phyloP scores from a whole-genome alignment of 495 filamentous ascomycete species.

The Apodospora peruviana region DNA sequence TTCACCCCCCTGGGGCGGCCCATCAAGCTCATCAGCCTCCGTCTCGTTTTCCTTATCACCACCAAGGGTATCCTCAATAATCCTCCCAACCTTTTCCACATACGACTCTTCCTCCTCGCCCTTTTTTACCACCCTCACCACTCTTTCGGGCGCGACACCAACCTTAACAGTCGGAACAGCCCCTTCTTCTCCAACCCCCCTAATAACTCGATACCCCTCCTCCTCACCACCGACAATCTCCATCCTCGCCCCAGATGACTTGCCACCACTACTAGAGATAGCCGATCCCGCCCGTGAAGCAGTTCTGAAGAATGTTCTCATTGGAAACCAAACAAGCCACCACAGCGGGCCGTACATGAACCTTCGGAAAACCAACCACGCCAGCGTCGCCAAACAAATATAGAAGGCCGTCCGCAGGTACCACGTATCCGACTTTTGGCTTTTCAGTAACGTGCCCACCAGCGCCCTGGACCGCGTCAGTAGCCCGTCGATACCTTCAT shows the following conservation, averaged over 20 bases:
- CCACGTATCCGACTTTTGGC: slow-evolving; percentile 94
- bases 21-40: slow-evolving; percentile 14
- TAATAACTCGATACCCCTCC: slow-evolving; percentile 19
- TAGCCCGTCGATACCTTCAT: slow-evolving; percentile 70
- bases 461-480: slow-evolving; percentile 67
- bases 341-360: slow-evolving; percentile 84
- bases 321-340: slow-evolving; percentile 78
- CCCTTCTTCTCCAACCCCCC: slow-evolving; percentile 45
- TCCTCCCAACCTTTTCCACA: slow-evolving; percentile 44
- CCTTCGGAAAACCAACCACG: slow-evolving; percentile 80
- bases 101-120: slow-evolving; percentile 27
- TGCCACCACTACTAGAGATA: slow-evolving; percentile 30
- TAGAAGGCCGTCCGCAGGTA: slow-evolving; percentile 87
- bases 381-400: slow-evolving; percentile 66
- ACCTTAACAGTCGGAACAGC: slow-evolving; percentile 39
- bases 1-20: slow-evolving; percentile 19
- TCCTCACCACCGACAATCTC: slow-evolving; percentile 18
- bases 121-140: slow-evolving; percentile 5
- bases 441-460: slow-evolving; percentile 70
- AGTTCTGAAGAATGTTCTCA: slow-evolving; percentile 39
- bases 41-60: slow-evolving; percentile 6
- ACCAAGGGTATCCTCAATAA: slow-evolving; percentile 38
- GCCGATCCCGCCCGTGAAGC: slow-evolving; percentile 15
- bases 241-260: slow-evolving; percentile 21
- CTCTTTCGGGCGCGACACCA: slow-evolving; percentile 4